These are phyloP conservation scores for Wickerhamiella lipophila DNA, from an alignment of 805 yeast genomes.

Conservation along the genomic window DNA sequence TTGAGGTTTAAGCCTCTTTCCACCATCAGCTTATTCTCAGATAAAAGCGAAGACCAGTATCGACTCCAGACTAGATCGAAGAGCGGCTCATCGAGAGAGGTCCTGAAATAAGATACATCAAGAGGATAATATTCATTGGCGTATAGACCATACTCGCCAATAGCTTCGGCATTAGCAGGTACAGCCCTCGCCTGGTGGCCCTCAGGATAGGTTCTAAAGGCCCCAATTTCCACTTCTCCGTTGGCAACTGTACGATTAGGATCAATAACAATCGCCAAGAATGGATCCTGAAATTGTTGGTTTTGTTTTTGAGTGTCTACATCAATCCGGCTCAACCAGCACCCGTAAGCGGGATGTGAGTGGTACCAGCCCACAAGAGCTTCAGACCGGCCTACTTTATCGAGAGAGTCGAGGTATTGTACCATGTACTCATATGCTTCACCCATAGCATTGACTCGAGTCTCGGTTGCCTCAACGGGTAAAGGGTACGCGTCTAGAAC, in stretches of 20 bases:
- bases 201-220: slow-evolving; percentile 46
- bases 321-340: slow-evolving; percentile 91
- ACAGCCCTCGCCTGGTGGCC: background rate
- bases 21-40: slow-evolving; percentile 10
- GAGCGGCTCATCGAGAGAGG: slow-evolving; percentile 37
- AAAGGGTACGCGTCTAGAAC: slow-evolving; percentile 73
- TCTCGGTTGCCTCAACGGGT: slow-evolving; percentile 94
- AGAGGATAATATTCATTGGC: slow-evolving; percentile 56
- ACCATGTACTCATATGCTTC: slow-evolving; percentile 96
- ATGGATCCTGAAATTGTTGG: slow-evolving; percentile 86
- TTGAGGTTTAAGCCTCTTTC: slow-evolving; percentile 5
- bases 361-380: slow-evolving; percentile 94
- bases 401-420: slow-evolving; percentile 47
- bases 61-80: slow-evolving; percentile 26
- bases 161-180: background rate
- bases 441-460: slow-evolving; percentile 84
- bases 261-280: slow-evolving; percentile 95
- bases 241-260: slow-evolving; percentile 87
- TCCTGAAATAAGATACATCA: slow-evolving; percentile 47
- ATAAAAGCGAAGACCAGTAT: slow-evolving; percentile 14
- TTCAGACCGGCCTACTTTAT: slow-evolving; percentile 41
- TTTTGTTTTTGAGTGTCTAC: slow-evolving; percentile 91
- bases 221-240: slow-evolving; percentile 95
- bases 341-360: slow-evolving; percentile 94
- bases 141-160: slow-evolving; percentile 53